These are phyloP conservation scores for Fusarium sp. DNA, from an alignment of 2,329 filamentous ascomycete genomes.

Conservation along the genomic window DNA sequence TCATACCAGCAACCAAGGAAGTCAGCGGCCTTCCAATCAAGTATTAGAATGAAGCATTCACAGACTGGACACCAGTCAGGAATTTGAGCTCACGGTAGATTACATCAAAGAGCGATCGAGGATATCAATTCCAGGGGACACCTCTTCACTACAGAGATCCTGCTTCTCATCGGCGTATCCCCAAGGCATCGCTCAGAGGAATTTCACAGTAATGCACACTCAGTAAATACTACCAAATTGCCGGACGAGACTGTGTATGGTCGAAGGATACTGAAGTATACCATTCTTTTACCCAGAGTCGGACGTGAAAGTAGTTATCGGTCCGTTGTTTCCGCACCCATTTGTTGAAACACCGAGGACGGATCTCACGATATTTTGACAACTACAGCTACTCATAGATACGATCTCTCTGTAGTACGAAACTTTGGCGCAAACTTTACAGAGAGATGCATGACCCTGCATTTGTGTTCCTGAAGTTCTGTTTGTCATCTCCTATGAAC, in stretches of 20 bases:
- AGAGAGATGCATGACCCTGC: neutral
- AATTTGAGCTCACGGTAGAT: neutral
- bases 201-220: neutral
- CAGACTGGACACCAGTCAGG: rapidly evolving
- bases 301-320: neutral
- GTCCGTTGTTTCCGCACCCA: neutral
- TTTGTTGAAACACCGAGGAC: neutral
- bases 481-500: neutral
- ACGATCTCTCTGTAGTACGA: rapidly evolving
- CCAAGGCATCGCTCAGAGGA: neutral
- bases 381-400: rapidly evolving
- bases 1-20: neutral
- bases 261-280: neutral
- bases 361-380: neutral
- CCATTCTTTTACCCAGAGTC: neutral
- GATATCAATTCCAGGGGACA: neutral
- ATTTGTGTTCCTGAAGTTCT: neutral
- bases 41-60: rapidly evolving
- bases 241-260: rapidly evolving
- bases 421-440: neutral
- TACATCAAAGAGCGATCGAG: rapidly evolving
- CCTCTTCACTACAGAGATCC: neutral
- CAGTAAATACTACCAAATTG: neutral
- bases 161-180: rapidly evolving
- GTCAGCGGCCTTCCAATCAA: neutral